phyloP scores from a whole-genome alignment of 2,329 filamentous ascomycete genomes.

The Hymenoscyphus occultus region DNA sequence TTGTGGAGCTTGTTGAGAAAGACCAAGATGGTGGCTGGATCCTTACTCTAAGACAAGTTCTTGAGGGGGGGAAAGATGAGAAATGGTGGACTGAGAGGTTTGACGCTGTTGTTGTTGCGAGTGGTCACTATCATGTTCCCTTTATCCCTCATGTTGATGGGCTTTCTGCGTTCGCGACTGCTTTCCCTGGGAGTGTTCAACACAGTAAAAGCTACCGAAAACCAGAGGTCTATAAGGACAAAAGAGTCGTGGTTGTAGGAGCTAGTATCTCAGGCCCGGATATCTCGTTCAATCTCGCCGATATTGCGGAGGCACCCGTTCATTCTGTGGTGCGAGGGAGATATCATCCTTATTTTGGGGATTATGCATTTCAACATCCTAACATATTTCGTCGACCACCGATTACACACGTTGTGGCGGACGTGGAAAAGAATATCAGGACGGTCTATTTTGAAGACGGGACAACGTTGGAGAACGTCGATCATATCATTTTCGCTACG shows the following conservation, averaged over 20 bases:
- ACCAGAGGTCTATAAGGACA: slow-evolving; percentile 55
- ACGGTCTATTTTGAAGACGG: slow-evolving; percentile 58
- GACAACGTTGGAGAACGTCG: slow-evolving; percentile 49
- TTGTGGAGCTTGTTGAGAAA: slow-evolving; percentile 57
- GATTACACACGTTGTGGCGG: slow-evolving; percentile 44
- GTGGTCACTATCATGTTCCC: slow-evolving; percentile 65
- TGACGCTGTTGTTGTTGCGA: slow-evolving; percentile 64
- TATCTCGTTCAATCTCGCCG: slow-evolving; percentile 50
- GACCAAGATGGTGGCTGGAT: slow-evolving; percentile 44
- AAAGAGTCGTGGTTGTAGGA: slow-evolving; percentile 57
- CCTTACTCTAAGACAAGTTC: slow-evolving; percentile 47
- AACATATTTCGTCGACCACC: slow-evolving; percentile 47
- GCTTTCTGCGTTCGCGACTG: slow-evolving; percentile 51
- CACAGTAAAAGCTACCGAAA: slow-evolving; percentile 74
- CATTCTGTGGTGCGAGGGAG: slow-evolving; percentile 11
- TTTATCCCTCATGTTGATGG: slow-evolving; percentile 60
- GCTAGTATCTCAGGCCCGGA: slow-evolving; percentile 64
- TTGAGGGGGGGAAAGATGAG: slow-evolving; percentile 41
- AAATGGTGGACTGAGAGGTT: slow-evolving; percentile 63
- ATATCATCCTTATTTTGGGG: slow-evolving; percentile 50
- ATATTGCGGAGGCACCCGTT: slow-evolving; percentile 43
- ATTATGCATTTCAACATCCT: slow-evolving; percentile 58
- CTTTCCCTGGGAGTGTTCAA: slow-evolving; percentile 49
- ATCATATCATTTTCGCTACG: slow-evolving; percentile 64
- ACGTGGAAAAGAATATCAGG: slow-evolving; percentile 29